Evolutionary conservation across 2,329 filamentous ascomycete genomes (phyloP), one percentile per base, ranked within the genome.

Genomic region (Xylaria sp.): DNA sequence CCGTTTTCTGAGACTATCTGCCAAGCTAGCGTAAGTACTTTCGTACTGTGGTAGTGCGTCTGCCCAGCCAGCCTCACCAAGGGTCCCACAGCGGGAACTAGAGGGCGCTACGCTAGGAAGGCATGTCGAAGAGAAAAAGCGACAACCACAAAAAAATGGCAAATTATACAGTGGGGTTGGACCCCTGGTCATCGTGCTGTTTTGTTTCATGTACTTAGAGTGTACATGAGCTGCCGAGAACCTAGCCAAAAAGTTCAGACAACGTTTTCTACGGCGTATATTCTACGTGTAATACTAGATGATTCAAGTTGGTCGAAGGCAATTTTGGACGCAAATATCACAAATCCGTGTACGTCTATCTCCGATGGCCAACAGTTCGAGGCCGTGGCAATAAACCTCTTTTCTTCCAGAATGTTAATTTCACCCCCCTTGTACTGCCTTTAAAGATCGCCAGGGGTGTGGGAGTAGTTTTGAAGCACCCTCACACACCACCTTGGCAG

Each of bases 51-150:
- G 43, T 65, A 67, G 59, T 55, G 59, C 43, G 61, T 60, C 49
- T 58, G 41, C 62, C 61, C 49, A 65, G 67, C 64, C 68, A 72
- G 68, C 71, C 68, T 71, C 71, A 64, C 23, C 18, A 43, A 60
- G 57, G 51, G 68, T 64, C 66, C 70, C 71, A 72, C 71, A 72
- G 68, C 71, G 71, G 71, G 68, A 72, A 71, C 71, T 72, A 72
- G 64, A 51, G 51, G 51, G 56, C 64, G 62, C 68, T 68, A 67
- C 64, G 62, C 68, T 68, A 67, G 36, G 57, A 41, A 59, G 57
- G 28, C 48, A 64, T 52, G 61, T 56, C 59, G 52, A 59, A 48
- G n/a, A 48, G 28, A 52, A 57, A 59, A 41, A 33, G 39, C 20
- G 13, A 39, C 56, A 64, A 52, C n/a, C 39, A 64, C 10, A 46